A percentile compares a stretch with the other conserved stretches of the same genome.
phyloP scores from a whole-genome alignment of 164 flowering plant genomes.

The grape (Vitis vinifera) region ASM3070453v1 NC_081811.1:28675501-28676000 shows the following conservation, averaged over 20 bases:
- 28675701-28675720: conserved; percentile 75
- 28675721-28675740: conserved; percentile 83
- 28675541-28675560: not conserved
- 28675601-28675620: conserved; percentile 82
- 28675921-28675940: conserved; percentile 61
- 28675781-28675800: not conserved
- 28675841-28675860: not conserved
- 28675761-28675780: not conserved
- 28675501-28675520: conserved; percentile 48
- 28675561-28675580: not conserved
- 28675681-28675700: conserved; percentile 70
- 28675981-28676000: conserved; percentile 81
- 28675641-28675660: conserved; percentile 69
- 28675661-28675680: conserved; percentile 95
- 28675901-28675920: conserved; percentile 82
- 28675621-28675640: conserved; percentile 64
- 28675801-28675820: conserved; percentile 1
- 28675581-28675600: conserved; percentile 74
- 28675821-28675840: not conserved
- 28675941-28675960: conserved; percentile 79
- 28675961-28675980: conserved; percentile 74
- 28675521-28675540: not conserved
- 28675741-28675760: conserved; percentile 12
- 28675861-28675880: not conserved
- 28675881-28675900: conserved; percentile 66